phyloP scores from a whole-genome alignment of 805 yeast species.

The Ogataea kodamae region DNA sequence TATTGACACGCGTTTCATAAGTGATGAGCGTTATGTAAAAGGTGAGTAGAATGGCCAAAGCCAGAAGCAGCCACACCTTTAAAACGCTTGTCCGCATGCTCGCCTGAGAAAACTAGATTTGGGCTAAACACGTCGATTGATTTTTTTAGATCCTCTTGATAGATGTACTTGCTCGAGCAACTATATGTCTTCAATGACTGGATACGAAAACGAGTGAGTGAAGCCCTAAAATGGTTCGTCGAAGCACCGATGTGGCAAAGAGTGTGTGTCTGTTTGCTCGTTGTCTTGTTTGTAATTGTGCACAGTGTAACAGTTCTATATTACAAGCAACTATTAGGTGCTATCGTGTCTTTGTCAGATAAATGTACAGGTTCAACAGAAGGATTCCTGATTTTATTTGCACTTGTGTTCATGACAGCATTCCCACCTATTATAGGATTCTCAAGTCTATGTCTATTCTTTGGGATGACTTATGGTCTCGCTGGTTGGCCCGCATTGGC shows the following conservation, averaged over 20 bases:
- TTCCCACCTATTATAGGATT: constrained; percentile 93
- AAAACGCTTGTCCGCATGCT: too few relatives aligned
- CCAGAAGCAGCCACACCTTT: constrained; percentile 1
- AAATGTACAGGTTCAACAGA: constrained; percentile 34
- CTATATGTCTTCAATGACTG: too few relatives aligned
- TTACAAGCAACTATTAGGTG: constrained; percentile 36
- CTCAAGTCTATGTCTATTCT: constrained; percentile 57
- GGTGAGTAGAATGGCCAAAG: constrained; percentile 1
- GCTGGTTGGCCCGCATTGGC: constrained; percentile 81
- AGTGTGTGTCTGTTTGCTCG: constrained; percentile 10
- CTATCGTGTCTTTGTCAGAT: constrained; percentile 42
- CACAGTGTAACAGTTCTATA: constrained; percentile 28
- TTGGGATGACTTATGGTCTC: constrained; percentile 84
- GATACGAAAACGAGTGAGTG: not conserved
- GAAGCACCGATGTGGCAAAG: constrained; percentile 8
- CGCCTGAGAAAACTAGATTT: too few relatives aligned
- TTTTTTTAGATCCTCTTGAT: too few relatives aligned
- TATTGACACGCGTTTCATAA: constrained; percentile 6
- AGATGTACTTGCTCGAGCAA: too few relatives aligned
- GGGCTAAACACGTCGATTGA: constrained; percentile 9
- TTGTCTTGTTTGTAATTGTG: constrained; percentile 5
- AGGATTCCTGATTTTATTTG: constrained; percentile 41
- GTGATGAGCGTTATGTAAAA: constrained; percentile 5
- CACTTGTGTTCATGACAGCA: constrained; percentile 59
- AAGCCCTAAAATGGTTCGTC: constrained; percentile 1